Conservation (phyloP, 164 flowering plant species). For the Magnolia sinica region DNA sequence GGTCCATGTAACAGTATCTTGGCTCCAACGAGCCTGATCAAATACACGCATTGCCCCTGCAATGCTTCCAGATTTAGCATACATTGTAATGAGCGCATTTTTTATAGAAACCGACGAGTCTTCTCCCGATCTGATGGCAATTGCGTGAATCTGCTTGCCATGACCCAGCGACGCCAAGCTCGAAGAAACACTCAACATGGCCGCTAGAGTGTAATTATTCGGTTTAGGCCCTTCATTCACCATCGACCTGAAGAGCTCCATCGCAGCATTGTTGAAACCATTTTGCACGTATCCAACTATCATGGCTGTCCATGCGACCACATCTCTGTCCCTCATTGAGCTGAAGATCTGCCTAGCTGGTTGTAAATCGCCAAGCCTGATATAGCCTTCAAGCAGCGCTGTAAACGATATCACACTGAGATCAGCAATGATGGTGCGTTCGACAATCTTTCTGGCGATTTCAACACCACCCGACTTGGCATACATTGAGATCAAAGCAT, state of each 20-base stretch:
- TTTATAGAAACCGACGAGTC: constrained; percentile 56
- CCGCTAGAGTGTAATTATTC: constrained; percentile 67
- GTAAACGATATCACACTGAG: constrained; percentile 66
- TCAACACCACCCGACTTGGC: constrained; percentile 64
- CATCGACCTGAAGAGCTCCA: constrained; percentile 67
- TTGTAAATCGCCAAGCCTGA: constrained; percentile 63
- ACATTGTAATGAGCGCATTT: constrained; percentile 78
- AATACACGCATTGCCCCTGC: constrained; percentile 51
- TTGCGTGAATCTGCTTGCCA: constrained; percentile 74
- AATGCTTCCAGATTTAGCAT: constrained; percentile 72
- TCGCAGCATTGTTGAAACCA: constrained; percentile 54
- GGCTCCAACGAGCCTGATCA: constrained; percentile 22
- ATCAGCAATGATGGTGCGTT: constrained; percentile 26
- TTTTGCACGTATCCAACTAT: constrained; percentile 79
- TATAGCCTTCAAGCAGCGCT: constrained; percentile 72
- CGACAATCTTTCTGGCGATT: constrained; percentile 47
- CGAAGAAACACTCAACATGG: constrained; percentile 67
- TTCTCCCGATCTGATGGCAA: constrained; percentile 49
- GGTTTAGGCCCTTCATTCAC: constrained; percentile 63
- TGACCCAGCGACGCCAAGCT: constrained; percentile 63
- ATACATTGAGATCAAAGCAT: constrained; percentile 83
- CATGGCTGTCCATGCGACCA: constrained; percentile 96
- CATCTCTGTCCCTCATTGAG: constrained; percentile 56
- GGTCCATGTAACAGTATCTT: constrained; percentile 79
- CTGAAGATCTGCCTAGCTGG: constrained; percentile 72